phyloP scores from a whole-genome alignment of 495 filamentous ascomycete genomes.

The Penicillium salamii region DNA sequence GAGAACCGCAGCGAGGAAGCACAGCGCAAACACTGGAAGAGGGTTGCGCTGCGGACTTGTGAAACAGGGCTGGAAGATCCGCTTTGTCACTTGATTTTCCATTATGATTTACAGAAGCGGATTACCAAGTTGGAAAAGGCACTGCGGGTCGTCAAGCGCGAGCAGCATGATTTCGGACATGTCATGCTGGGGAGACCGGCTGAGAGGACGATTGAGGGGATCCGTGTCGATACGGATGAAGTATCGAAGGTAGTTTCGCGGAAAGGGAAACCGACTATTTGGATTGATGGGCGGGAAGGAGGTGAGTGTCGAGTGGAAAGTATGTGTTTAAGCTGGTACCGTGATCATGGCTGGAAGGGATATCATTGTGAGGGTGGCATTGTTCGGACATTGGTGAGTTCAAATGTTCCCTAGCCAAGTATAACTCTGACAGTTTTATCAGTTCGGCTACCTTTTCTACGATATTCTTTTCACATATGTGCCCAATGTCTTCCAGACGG shows the following conservation, averaged over 20 bases:
- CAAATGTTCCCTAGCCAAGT: no score
- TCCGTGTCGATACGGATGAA: constrained; percentile 64
- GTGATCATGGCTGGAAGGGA: constrained; percentile 83
- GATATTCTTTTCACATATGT: constrained; percentile 92
- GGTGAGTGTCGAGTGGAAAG: constrained; percentile 81
- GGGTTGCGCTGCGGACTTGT: constrained; percentile 76
- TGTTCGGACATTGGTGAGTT: constrained; percentile 68
- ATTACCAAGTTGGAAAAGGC: constrained; percentile 83
- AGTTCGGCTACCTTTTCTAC: constrained; percentile 87
- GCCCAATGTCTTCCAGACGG: constrained; percentile 94
- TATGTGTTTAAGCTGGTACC: constrained; percentile 89
- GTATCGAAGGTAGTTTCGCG: not conserved
- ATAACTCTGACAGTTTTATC: no score
- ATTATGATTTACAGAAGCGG: constrained; percentile 92
- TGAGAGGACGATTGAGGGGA: constrained; percentile 72
- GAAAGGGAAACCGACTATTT: constrained; percentile 70
- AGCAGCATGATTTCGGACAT: constrained; percentile 92
- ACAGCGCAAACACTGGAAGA: constrained; percentile 82
- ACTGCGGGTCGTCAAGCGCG: constrained; percentile 77
- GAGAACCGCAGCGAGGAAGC: constrained; percentile 53
- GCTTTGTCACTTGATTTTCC: constrained; percentile 85
- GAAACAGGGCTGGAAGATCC: constrained; percentile 83
- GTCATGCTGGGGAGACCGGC: constrained; percentile 69
- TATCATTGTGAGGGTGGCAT: constrained; percentile 92
- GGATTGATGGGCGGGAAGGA: constrained; percentile 72